Conservation (phyloP, 495 filamentous ascomycete genomes). For the Beverwykella pulmonaria region DNA sequence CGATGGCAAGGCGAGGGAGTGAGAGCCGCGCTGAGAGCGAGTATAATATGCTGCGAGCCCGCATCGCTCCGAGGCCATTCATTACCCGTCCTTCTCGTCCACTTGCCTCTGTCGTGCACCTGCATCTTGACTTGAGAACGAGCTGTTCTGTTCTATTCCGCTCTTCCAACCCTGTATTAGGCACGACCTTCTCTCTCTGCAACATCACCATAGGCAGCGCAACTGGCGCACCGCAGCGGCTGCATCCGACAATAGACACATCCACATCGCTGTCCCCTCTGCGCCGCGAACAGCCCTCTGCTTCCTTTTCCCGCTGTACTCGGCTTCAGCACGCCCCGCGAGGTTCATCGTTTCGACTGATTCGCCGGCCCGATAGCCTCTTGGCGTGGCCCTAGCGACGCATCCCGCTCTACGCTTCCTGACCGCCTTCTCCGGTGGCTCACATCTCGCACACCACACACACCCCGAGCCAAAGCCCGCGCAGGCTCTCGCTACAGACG, state of each 20-base stretch:
- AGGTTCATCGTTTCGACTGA: conserved; percentile 14
- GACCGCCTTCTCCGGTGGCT: conserved; percentile 28
- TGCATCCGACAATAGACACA: too few species aligned
- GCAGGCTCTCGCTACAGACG: conserved; percentile 1
- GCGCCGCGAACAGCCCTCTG: background rate
- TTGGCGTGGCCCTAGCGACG: conserved; percentile 14
- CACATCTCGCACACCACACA: background rate
- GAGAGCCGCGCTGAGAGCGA: conserved; percentile 9
- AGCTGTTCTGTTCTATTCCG: too few species aligned
- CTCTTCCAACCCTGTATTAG: too few species aligned
- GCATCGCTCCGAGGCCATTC: background rate
- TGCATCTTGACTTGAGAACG: background rate
- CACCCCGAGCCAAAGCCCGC: background rate
- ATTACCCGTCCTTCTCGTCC: background rate
- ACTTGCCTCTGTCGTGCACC: background rate
- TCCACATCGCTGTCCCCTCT: background rate
- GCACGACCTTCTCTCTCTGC: too few species aligned
- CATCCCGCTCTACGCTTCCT: background rate
- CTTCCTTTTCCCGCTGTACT: conserved; percentile 2
- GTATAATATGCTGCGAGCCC: conserved; percentile 14
- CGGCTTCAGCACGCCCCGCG: background rate
- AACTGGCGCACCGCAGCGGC: too few species aligned
- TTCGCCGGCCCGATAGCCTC: conserved; percentile 13
- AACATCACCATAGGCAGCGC: background rate
- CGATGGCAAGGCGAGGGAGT: background rate